Evolutionary conservation across 78 protist species (phyloP), one percentile per base, ranked within the genome.

Genomic region (Dictyostelium capitatum): DNA sequence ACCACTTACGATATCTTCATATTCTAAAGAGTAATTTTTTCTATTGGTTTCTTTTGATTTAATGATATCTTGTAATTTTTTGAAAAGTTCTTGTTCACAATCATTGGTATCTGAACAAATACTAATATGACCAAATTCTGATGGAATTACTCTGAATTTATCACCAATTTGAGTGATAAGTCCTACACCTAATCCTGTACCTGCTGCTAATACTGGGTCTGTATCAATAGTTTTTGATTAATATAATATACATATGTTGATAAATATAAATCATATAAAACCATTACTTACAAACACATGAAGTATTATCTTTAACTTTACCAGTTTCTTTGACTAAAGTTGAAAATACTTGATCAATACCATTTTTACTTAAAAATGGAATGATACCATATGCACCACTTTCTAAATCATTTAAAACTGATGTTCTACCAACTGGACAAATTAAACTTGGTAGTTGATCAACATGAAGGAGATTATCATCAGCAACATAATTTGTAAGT

Each of bases 121-220:
- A 9, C 53, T 54, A 28, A 91, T 67, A 48, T 91, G 95, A 43
- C 95, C 95, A 70, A 83, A 78, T 77, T 91, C 95, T 23, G 84
- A 70, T 82, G 95, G 89, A 41, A 82, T 74, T 20, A 91, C 95
- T 64, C 46, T 32, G 46, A 74, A 83, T 53, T 62, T 6, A 17
- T 43, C 67, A 12, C 69, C 70, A n/a, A 20, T n/a, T 15, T 78
- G 41, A 79, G 53, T 11, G 28, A 91, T 82, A 9, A 91, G 28
- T 82, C 95, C 95, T 14, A 50, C 89, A 79, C 95, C 95, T 25
- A 91, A 69, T 56, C 95, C 95, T 19, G 95, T 91, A 46, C 95
- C 95, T 25, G 90, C 84, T 12, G 95, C 95, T 30, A 91, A 74
- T 23, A 47, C 91, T 90, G 65, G 37, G 50, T 46, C 57, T 50